Conservation (phyloP, 345 rosid species). For the Leavenworthia alabamica region DNA sequence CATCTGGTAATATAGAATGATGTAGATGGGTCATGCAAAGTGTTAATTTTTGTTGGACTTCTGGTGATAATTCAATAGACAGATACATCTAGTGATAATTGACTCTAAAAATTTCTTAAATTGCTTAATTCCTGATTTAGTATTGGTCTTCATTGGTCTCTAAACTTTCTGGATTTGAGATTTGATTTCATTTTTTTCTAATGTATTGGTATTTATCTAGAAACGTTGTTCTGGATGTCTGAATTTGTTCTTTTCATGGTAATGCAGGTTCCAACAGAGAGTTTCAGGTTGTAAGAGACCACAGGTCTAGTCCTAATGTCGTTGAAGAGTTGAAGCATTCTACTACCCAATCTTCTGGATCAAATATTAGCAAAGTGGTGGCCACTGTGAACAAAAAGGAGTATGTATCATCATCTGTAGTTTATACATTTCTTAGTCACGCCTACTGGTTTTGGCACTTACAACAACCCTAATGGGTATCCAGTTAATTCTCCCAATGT, state of each 20-base stretch:
- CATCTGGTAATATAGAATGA: background rate
- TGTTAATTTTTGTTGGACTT: background rate
- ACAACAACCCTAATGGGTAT: conserved; percentile 38
- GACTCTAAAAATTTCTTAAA: background rate
- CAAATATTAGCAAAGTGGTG: background rate
- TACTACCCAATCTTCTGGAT: background rate
- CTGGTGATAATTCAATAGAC: background rate
- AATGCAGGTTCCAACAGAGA: conserved; percentile 3
- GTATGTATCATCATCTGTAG: background rate
- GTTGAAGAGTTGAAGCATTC: background rate
- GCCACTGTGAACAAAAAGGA: background rate
- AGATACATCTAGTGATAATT: background rate
- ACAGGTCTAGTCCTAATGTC: background rate
- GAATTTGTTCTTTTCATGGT: background rate
- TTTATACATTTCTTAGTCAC: too few relatives aligned
- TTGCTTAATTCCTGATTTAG: background rate
- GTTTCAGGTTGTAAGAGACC: conserved; percentile 1
- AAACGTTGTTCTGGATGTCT: background rate
- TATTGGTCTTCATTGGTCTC: too few relatives aligned
- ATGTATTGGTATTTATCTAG: background rate
- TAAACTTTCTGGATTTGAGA: background rate
- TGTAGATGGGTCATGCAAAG: background rate
- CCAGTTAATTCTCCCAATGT: conserved; percentile 60
- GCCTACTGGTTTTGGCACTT: conserved; percentile 32
- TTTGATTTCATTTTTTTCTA: background rate